These are phyloP conservation scores for Blastocystis sp. DNA, from an alignment of 352 stramenopile genomes.

Conservation along the genomic window DNA sequence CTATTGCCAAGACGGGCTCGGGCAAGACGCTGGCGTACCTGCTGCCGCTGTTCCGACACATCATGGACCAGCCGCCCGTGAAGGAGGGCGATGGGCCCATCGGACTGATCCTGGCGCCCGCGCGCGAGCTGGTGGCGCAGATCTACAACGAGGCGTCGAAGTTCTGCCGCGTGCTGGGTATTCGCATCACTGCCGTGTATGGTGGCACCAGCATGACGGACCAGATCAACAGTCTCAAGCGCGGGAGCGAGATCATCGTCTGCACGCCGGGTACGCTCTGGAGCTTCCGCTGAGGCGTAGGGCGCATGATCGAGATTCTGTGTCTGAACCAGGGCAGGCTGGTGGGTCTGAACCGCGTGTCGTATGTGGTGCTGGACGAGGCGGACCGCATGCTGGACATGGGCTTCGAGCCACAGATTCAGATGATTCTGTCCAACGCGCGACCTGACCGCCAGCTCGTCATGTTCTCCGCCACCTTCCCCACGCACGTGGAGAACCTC, in stretches of 20 bases:
- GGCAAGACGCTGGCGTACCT: conserved; percentile 82
- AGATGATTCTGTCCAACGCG: conserved; percentile 87
- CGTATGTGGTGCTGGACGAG: conserved; percentile 98
- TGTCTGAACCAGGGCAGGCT: conserved; percentile 95
- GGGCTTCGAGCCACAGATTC: conserved; percentile 96
- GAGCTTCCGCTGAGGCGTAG: not conserved
- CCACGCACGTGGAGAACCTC: conserved; percentile 78
- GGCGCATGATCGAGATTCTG: conserved; percentile 98
- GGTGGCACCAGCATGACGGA: conserved; percentile 90
- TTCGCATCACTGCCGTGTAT: conserved; percentile 93
- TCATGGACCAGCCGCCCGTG: conserved; percentile 83
- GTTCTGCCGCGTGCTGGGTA: conserved; percentile 89
- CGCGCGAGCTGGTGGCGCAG: conserved; percentile 95
- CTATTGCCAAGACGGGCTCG: conserved; percentile 96
- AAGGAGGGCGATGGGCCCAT: conserved; percentile 95
- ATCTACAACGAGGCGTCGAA: conserved; percentile 92
- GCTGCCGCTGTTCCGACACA: conserved; percentile 92
- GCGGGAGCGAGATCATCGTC: conserved; percentile 94
- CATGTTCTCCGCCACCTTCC: conserved; percentile 98
- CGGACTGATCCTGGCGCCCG: conserved; percentile 94
- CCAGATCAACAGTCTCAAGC: conserved; percentile 97
- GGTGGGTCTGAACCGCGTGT: conserved; percentile 92
- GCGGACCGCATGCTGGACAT: conserved; percentile 99
- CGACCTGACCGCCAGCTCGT: conserved; percentile 88
- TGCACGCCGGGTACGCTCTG: conserved; percentile 86